phyloP scores from a whole-genome alignment of 257 asterid genomes.

The Solanum virginianum region DNA sequence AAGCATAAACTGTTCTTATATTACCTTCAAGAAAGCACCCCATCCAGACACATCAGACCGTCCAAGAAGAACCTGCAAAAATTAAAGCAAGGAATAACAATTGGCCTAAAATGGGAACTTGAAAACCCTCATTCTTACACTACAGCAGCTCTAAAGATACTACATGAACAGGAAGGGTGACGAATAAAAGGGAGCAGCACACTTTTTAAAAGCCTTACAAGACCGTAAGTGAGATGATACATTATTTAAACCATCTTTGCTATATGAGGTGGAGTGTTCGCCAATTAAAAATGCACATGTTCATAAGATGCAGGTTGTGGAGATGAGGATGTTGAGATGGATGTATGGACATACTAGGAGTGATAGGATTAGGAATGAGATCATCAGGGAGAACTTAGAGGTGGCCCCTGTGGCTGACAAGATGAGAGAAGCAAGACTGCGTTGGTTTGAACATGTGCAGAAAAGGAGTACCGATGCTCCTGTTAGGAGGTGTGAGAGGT shows the following conservation, averaged over 20 bases:
- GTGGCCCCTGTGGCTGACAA: too few relatives aligned
- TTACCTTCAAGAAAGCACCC: slow-evolving; percentile 99
- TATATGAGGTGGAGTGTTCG: too few relatives aligned
- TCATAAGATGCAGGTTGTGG: too few relatives aligned
- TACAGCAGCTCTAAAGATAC: neutral
- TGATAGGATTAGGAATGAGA: too few relatives aligned
- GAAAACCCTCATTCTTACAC: neutral
- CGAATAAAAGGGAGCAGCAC: neutral
- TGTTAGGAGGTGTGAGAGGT: too few relatives aligned
- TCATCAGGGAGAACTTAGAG: too few relatives aligned
- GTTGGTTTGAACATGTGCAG: too few relatives aligned
- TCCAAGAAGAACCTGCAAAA: slow-evolving; percentile 71
- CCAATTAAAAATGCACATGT: too few relatives aligned
- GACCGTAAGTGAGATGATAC: neutral
- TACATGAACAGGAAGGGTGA: neutral
- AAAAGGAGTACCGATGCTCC: too few relatives aligned
- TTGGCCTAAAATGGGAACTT: neutral
- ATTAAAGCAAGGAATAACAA: neutral
- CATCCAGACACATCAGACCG: slow-evolving; percentile 93
- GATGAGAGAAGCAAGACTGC: too few relatives aligned
- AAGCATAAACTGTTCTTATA: neutral
- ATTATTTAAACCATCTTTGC: neutral
- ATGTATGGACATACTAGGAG: too few relatives aligned
- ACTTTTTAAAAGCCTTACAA: neutral
- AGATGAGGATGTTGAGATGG: too few relatives aligned